phyloP scores from a whole-genome alignment of 1,284 basidiomycete species.

The Thecaphora thlaspeos region DNA sequence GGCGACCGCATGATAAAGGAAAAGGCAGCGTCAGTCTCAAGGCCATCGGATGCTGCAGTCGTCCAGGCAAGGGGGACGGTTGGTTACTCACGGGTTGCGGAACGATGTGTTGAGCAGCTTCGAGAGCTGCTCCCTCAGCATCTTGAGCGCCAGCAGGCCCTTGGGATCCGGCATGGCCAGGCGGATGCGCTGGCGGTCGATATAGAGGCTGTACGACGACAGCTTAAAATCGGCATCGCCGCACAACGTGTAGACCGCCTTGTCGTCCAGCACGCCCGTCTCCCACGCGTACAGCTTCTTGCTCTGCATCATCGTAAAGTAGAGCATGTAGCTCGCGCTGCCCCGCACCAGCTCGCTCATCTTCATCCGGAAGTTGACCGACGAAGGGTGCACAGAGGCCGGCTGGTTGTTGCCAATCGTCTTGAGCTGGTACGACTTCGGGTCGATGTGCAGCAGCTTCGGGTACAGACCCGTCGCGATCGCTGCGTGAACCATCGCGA shows the following conservation, averaged over 20 bases:
- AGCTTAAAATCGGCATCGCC: slow-evolving; percentile 91
- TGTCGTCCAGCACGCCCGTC: slow-evolving; percentile 82
- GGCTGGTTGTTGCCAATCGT: slow-evolving; percentile 85
- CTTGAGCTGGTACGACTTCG: slow-evolving; percentile 65
- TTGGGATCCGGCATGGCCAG: slow-evolving; percentile 66
- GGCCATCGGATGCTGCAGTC: too few species aligned
- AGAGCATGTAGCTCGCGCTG: slow-evolving; percentile 37
- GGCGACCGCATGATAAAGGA: too few species aligned
- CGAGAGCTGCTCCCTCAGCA: slow-evolving; percentile 70
- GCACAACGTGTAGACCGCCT: slow-evolving; percentile 78
- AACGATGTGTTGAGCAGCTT: slow-evolving; percentile 65
- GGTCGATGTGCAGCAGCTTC: slow-evolving; percentile 77
- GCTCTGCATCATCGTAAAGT: slow-evolving; percentile 69
- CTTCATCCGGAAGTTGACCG: slow-evolving; percentile 45
- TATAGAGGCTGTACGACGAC: slow-evolving; percentile 68
- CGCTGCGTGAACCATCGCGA: slow-evolving; percentile 74
- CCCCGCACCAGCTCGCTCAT: slow-evolving; percentile 23
- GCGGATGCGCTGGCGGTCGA: slow-evolving; percentile 84
- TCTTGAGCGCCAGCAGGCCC: slow-evolving; percentile 75
- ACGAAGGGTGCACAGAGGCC: slow-evolving; percentile 82
- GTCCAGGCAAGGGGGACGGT: too few species aligned
- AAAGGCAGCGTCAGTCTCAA: neutral
- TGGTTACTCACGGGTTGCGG: slow-evolving; percentile 13
- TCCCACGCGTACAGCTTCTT: slow-evolving; percentile 95
- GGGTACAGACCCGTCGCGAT: slow-evolving; percentile 87